Conservation (phyloP, 2,329 filamentous ascomycete species). For the Fusarium irregulare region DNA sequence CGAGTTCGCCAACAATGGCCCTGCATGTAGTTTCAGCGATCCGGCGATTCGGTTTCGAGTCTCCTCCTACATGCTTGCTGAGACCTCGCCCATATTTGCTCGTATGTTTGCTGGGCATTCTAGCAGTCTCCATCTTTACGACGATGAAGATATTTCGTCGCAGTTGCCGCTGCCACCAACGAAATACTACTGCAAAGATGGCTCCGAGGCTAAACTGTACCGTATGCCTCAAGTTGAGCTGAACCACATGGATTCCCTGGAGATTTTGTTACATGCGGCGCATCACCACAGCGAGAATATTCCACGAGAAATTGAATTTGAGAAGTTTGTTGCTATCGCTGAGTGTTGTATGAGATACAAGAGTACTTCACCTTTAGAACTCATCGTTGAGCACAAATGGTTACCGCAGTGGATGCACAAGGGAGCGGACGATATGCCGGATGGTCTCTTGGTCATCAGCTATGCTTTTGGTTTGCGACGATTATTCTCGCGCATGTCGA, state of each 20-base stretch:
- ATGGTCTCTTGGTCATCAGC: slow-evolving; percentile 63
- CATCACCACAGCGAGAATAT: slow-evolving; percentile 61
- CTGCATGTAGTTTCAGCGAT: slow-evolving; percentile 47
- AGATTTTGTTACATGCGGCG: slow-evolving; percentile 62
- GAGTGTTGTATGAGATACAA: slow-evolving; percentile 62
- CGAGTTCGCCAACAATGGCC: slow-evolving; percentile 60
- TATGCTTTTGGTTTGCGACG: slow-evolving; percentile 63
- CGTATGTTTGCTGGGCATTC: slow-evolving; percentile 56
- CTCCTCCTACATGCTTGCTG: slow-evolving; percentile 61
- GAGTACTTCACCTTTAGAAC: slow-evolving; percentile 63
- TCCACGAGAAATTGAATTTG: slow-evolving; percentile 59
- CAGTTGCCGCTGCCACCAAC: slow-evolving; percentile 53
- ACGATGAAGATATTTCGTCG: slow-evolving; percentile 52
- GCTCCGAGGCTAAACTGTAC: slow-evolving; percentile 59
- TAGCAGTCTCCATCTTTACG: slow-evolving; percentile 49
- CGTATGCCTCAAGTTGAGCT: slow-evolving; percentile 64
- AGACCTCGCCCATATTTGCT: slow-evolving; percentile 64
- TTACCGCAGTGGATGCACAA: slow-evolving; percentile 63
- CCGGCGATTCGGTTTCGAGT: slow-evolving; percentile 63
- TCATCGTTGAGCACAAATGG: slow-evolving; percentile 63
- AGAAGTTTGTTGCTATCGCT: slow-evolving; percentile 63
- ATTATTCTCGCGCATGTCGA: slow-evolving; percentile 63
- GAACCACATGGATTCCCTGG: slow-evolving; percentile 56
- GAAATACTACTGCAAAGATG: slow-evolving; percentile 56
- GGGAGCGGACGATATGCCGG: slow-evolving; percentile 60